phyloP scores from a whole-genome alignment of 1,284 basidiomycete genomes.

The Microbotryomycetes sp. region DNA sequence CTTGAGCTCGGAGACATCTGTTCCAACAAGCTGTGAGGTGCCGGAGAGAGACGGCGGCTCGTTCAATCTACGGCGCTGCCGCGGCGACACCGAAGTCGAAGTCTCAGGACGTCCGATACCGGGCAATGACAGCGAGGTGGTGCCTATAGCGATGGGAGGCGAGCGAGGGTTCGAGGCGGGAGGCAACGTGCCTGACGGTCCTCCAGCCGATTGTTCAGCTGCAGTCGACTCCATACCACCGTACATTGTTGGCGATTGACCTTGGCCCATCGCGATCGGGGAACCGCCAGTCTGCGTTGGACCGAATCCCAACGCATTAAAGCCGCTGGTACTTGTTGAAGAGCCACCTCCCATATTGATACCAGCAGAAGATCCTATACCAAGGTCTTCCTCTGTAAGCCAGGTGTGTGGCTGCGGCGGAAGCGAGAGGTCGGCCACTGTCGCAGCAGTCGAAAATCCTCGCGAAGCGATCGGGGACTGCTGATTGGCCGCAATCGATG shows the following conservation, averaged over 20 bases:
- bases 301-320: not conserved
- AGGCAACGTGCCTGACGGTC: not conserved
- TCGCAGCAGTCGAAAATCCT: conserved; percentile 11
- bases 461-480: conserved; percentile 2
- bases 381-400: conserved; percentile 13
- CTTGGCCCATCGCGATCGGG: not conserved
- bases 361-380: not conserved
- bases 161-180: not conserved
- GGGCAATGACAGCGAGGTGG: not conserved
- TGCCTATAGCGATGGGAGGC: not conserved
- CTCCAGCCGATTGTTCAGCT: not conserved
- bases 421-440: conserved; percentile 1
- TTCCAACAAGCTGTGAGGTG: not conserved
- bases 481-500: not conserved
- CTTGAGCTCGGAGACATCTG: not conserved
- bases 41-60: not conserved
- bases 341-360: not conserved
- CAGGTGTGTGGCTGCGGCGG: not conserved
- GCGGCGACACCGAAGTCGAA: not conserved
- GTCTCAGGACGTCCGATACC: not conserved
- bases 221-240: not conserved
- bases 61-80: not conserved
- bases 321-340: not conserved
- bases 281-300: not conserved
- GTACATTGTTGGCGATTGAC: not conserved